Percentiles rank a stretch among this genome's conserved stretches.
These are phyloP conservation scores for Terfezia boudieri DNA, from an alignment of 495 filamentous ascomycete species.

Conservation along the genomic window DNA sequence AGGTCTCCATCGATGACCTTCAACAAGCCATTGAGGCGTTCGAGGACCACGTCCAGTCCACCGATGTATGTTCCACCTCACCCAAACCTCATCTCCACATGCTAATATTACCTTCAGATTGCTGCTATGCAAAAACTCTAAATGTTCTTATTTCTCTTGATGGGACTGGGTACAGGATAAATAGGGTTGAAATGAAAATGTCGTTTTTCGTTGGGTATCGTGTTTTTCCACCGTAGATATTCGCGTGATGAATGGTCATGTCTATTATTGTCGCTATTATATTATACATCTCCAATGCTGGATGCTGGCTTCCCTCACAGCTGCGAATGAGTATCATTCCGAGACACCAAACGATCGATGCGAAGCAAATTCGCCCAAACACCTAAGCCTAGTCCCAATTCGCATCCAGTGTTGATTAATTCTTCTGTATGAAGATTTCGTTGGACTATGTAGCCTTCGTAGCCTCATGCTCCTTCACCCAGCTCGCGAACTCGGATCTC, in stretches of 20 bases:
- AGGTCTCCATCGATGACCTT: conserved; percentile 71
- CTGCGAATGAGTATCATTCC: no score
- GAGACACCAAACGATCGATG: no score
- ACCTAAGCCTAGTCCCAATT: neutral
- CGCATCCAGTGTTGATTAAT: neutral
- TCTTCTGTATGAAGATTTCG: neutral
- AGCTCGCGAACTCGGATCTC: conserved; percentile 52
- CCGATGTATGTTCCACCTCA: conserved; percentile 38
- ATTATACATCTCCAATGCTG: no score
- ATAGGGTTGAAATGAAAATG: neutral
- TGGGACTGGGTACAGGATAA: neutral
- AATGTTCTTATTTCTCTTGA: conserved; percentile 14
- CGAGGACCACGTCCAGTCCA: conserved; percentile 94
- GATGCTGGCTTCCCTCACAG: no score
- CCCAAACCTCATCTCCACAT: conserved; percentile 1
- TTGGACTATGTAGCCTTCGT: neutral
- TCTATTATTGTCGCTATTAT: no score
- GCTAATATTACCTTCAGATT: conserved; percentile 20
- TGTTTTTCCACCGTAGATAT: neutral
- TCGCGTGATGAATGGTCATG: no score
- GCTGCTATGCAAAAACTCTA: conserved; percentile 85
- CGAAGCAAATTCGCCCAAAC: neutral
- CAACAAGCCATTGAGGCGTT: conserved; percentile 67
- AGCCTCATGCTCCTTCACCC: conserved; percentile 29
- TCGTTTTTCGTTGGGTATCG: neutral